Evolutionary conservation across 345 rosid species (phyloP).

Genomic region (Boechera stricta): DNA sequence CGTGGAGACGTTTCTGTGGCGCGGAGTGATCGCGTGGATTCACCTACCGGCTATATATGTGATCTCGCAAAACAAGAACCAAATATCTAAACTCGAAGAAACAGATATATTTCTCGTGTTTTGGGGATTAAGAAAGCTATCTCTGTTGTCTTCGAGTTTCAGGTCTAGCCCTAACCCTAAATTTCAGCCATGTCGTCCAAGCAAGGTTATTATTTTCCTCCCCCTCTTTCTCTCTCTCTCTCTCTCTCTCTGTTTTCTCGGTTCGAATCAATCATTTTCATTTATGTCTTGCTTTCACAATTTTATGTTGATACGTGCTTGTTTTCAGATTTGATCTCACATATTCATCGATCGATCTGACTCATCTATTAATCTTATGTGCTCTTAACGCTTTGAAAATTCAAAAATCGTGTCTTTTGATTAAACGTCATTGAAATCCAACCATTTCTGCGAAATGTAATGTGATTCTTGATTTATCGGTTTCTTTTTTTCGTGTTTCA

Average conservation of each 20-base stretch:
- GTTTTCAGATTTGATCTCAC: background rate
- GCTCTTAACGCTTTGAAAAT: background rate
- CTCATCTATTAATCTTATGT: slow-evolving; percentile 13
- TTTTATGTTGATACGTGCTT: background rate
- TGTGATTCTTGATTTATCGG: background rate
- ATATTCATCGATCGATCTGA: background rate
- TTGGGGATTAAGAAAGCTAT: slow-evolving; percentile 4
- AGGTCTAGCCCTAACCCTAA: slow-evolving; percentile 43
- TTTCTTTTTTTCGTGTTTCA: slow-evolving; percentile 27
- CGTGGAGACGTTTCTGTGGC: slow-evolving; percentile 6
- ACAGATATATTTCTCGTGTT: slow-evolving; percentile 10
- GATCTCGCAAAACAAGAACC: background rate
- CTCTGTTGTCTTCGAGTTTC: slow-evolving; percentile 38
- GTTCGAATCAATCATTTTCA: background rate
- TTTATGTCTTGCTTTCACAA: background rate
- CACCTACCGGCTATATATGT: slow-evolving; percentile 2
- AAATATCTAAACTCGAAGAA: slow-evolving; percentile 29
- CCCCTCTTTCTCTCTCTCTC: slow-evolving; percentile 13
- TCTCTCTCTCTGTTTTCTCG: background rate
- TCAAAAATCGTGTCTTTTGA: background rate
- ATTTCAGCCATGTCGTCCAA: slow-evolving; percentile 60
- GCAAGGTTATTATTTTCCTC: slow-evolving; percentile 49
- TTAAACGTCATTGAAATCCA: background rate
- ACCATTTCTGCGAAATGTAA: background rate
- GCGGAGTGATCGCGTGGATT: slow-evolving; percentile 17